Base-by-base conservation (phyloP, 1,139 yeast species). In the Diutina scorzettiae region DNA sequence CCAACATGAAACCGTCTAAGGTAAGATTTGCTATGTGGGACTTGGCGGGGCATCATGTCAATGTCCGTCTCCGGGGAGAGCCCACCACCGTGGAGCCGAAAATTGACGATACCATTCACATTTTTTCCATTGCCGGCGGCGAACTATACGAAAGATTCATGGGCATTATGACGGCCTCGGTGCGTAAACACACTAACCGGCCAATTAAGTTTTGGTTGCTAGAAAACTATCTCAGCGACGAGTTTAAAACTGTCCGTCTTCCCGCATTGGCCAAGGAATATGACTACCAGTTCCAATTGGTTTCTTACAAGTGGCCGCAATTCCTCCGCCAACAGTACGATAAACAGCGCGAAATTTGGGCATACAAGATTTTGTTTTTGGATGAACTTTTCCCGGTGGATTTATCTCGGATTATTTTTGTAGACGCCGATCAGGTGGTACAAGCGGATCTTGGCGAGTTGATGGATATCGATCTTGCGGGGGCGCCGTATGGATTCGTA, bases 281-380 rank as follows among this genome's bases (percentile, higher is more conserved):
- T 47, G 70, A 71, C 1, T 77, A 84, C 48, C 71, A 78, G 40
- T 84, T 80, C 51, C 89, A 86, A 52, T 61, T 84, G 39, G 69
- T 91, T 17, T 75, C 81, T 2, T 91, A 84, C 58, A 81, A 82
- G 49, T 91, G 98, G 98, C 98, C 98, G 9, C 60, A 66, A 20
- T 91, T 96, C 94, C 64, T 91, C 24, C 70, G 93, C 40, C 69
- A 69, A 2, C 97, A 91, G 58, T 58, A 78, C 27, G 87, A 80
- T 50, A 76, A 76, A 54, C 87, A 81, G 53, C 69, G 96, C 48
- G 76, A 79, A 3, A 76, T 86, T 42, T 85, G 95, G 89, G 95
- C 91, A 2, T 84, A 82, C 55, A 89, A 89, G 57, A 81, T 87
- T 36, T 62, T 91, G 42, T 87, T 91, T 50, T 62, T 87, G 47